phyloP scores from a whole-genome alignment of 1,284 basidiomycete genomes.

The Microbotryum lychnidis-dioicae region DNA sequence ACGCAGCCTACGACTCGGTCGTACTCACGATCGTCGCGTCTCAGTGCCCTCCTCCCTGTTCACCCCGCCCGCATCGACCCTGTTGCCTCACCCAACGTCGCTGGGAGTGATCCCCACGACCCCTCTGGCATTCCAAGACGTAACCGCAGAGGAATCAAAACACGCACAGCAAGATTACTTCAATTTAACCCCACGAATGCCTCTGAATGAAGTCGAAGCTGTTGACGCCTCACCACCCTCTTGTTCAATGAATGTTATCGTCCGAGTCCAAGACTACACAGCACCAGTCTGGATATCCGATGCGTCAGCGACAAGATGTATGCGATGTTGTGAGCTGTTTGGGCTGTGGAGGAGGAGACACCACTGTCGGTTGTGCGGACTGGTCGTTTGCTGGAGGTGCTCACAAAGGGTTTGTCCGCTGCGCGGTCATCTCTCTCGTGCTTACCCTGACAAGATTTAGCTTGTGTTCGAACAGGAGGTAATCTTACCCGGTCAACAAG shows the following conservation, averaged over 20 bases:
- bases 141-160: too few species aligned
- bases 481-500: too few species aligned
- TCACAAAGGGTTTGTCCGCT: slow-evolving; percentile 41
- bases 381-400: slow-evolving; percentile 74
- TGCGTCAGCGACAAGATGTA: slow-evolving; percentile 66
- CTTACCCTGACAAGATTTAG: too few species aligned
- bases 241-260: slow-evolving; percentile 1
- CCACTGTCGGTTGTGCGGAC: slow-evolving; percentile 81
- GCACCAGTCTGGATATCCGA: slow-evolving; percentile 91
- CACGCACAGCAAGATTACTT: not conserved
- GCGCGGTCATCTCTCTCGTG: too few species aligned
- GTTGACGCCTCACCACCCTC: slow-evolving; percentile 1
- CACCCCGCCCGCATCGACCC: not conserved
- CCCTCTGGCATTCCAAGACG: not conserved
- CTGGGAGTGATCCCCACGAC: slow-evolving; percentile 7
- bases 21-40: not conserved
- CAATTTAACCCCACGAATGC: not conserved
- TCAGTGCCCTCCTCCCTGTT: not conserved
- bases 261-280: slow-evolving; percentile 63
- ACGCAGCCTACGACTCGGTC: slow-evolving; percentile 36
- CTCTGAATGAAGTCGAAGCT: not conserved
- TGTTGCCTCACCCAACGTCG: not conserved
- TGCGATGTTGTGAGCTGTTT: slow-evolving; percentile 69
- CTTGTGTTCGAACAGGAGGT: too few species aligned
- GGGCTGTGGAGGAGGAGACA: slow-evolving; percentile 74